Conservation (phyloP, 2,329 filamentous ascomycete genomes). For the Chaetomiaceae sp. region DNA sequence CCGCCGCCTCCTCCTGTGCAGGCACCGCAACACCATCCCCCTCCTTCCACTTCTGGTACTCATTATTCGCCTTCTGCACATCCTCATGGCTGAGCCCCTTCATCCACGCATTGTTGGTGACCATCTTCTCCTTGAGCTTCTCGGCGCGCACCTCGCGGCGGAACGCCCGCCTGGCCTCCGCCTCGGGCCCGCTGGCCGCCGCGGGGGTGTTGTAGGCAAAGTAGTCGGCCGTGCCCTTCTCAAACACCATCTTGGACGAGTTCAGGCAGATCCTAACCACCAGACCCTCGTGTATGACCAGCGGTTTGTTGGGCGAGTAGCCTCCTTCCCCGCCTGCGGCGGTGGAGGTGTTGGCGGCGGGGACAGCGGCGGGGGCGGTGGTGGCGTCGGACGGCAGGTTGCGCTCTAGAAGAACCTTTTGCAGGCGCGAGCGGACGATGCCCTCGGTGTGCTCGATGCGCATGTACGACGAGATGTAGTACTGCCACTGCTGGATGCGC, state of each 20-base stretch:
- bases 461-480: constrained; percentile 90
- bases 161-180: constrained; percentile 40
- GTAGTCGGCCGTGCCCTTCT: constrained; percentile 64
- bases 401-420: constrained; percentile 65
- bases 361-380: no score
- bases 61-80: constrained; percentile 69
- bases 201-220: constrained; percentile 66
- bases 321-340: constrained; percentile 62
- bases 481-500: constrained; percentile 79
- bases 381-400: constrained; percentile 61
- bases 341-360: no score
- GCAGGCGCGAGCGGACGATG: constrained; percentile 59
- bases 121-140: constrained; percentile 68
- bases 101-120: constrained; percentile 76
- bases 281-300: constrained; percentile 63
- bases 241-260: constrained; percentile 75
- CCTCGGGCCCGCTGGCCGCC: constrained; percentile 48
- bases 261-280: constrained; percentile 71
- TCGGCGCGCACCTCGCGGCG: constrained; percentile 40
- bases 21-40: constrained; percentile 30
- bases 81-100: constrained; percentile 74
- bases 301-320: constrained; percentile 55
- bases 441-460: constrained; percentile 85
- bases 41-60: constrained; percentile 51
- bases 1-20: constrained; percentile 13